phyloP scores from a whole-genome alignment of 1,139 yeast species.

The Diutina catenulata region DNA sequence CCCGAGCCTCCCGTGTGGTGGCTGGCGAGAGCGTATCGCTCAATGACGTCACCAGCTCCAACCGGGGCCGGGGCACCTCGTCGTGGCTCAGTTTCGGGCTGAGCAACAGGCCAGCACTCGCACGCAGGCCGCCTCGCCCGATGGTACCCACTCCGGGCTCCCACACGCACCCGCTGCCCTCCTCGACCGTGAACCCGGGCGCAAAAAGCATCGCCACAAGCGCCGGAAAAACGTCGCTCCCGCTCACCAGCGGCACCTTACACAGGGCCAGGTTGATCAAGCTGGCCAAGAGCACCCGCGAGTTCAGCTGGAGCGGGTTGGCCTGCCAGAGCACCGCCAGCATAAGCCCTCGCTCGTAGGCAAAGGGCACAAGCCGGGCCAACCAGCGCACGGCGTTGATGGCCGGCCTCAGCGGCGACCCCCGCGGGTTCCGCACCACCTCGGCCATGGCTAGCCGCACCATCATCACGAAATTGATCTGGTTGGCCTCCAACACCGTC shows the following conservation, averaged over 20 bases:
- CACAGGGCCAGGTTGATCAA: neutral
- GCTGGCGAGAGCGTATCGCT: too few species aligned
- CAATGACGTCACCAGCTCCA: too few species aligned
- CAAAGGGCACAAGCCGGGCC: conserved; percentile 1
- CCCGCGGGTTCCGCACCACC: neutral
- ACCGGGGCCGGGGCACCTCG: too few species aligned
- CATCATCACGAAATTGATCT: conserved; percentile 1
- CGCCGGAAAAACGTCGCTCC: neutral
- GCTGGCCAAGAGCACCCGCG: neutral
- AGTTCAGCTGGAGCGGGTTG: neutral
- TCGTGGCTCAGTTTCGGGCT: too few species aligned
- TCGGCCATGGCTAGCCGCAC: neutral
- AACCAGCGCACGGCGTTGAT: neutral
- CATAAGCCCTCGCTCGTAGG: neutral
- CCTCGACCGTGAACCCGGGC: conserved; percentile 7
- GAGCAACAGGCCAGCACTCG: too few species aligned
- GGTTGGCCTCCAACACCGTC: neutral
- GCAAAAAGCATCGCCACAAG: neutral
- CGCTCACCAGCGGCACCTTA: neutral
- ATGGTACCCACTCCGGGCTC: conserved; percentile 62
- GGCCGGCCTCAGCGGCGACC: neutral
- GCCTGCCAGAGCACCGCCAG: neutral
- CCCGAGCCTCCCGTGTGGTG: too few species aligned
- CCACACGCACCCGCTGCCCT: conserved; percentile 31
- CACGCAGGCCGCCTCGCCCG: too few species aligned